Evolutionary conservation across 192 early-diverging fungal species (phyloP), one percentile per base, ranked within the genome.

Genomic region (Podila minutissima): DNA sequence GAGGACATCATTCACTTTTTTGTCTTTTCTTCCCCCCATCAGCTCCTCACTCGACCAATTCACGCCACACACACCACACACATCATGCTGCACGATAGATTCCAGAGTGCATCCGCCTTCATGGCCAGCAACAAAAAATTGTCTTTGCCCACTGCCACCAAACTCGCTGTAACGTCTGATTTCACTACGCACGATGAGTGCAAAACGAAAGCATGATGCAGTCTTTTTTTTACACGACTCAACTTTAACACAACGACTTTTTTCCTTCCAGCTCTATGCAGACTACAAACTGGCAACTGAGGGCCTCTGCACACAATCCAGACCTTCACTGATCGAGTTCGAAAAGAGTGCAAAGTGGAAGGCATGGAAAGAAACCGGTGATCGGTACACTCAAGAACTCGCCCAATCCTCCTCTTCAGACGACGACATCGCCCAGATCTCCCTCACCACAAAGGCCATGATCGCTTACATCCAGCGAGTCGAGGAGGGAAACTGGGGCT

Each of bases 271-370:
- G 83, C 67, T 85, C 31, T 85, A 85, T 53, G 83, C 73, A 7
- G 72, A 82, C 58, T 85, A 67, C 74, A 85, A 85, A 57, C 5
- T 69, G 5, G 77, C 83, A 4, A 85, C 83, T n/a, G 71, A 82
- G 28, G 83, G 83, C 6, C 64, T 59, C 12, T 85, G 83, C 48
- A 82, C 67, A 26, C 64, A 69, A 4, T 48, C 70, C 8, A 74
- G 75, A 31, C 83, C 83, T 9, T 85, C 83, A 0, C 61, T 85
- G 24, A 57, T 85, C 35, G 83, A 85, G 37, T 85, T 85, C 62
- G 74, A 72, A 63, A 78, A 68, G 50, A 53, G 72, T 51, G 84
- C 79, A 41, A 85, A 85, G 63, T 85, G 84, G 84, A 81, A 85
- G 32, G 72, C 84, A 28, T 85, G 84, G 81, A 85, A 82, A 32